These are phyloP conservation scores for Petunia secreta DNA, from an alignment of 257 asterid genomes.

Conservation along the genomic window DNA sequence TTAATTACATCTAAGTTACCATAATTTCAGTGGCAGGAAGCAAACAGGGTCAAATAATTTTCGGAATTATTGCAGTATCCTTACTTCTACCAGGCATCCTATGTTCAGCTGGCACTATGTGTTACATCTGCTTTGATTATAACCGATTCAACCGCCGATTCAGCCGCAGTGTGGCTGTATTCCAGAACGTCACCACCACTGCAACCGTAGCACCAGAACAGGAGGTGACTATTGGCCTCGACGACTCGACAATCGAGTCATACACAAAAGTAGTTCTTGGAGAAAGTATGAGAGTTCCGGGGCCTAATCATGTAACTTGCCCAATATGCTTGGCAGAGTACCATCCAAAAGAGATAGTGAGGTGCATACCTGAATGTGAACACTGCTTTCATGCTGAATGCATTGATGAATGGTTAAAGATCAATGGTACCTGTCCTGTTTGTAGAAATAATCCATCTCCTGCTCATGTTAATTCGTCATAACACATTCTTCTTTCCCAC, in stretches of 20 bases:
- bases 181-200: conserved; percentile 22
- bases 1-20: neutral
- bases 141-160: neutral
- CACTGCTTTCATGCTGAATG: conserved; percentile 89
- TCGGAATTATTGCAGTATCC: conserved; percentile 34
- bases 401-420: conserved; percentile 76
- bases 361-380: conserved; percentile 68
- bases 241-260: conserved; percentile 68
- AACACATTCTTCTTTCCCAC: too few relatives aligned
- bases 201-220: conserved; percentile 37
- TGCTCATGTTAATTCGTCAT: neutral
- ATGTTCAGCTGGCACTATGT: conserved; percentile 32
- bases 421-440: conserved; percentile 71
- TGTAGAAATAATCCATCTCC: conserved; percentile 73
- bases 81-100: conserved; percentile 39
- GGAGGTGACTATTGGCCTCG: conserved; percentile 47
- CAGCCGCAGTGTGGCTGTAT: neutral
- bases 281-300: conserved; percentile 65
- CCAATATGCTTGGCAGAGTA: conserved; percentile 82
- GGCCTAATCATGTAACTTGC: conserved; percentile 63
- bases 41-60: conserved; percentile 17
- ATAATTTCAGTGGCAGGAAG: conserved; percentile 29
- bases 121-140: conserved; percentile 30
- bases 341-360: conserved; percentile 56
- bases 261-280: conserved; percentile 71